phyloP scores from a whole-genome alignment of 345 rosid genomes.

The Sonneratia alba region DNA sequence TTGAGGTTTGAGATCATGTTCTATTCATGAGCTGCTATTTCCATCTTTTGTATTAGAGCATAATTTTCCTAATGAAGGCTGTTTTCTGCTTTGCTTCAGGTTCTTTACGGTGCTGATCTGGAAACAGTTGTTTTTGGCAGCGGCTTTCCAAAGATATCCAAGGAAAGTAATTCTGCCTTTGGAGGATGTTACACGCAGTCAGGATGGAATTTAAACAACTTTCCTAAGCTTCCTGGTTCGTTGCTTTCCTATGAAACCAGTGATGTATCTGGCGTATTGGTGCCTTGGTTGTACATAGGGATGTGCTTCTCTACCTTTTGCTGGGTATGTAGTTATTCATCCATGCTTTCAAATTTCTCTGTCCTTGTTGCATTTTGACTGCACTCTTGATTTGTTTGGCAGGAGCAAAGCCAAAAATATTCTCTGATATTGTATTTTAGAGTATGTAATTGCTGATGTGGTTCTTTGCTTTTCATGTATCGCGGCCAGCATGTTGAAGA shows the following conservation, averaged over 20 bases:
- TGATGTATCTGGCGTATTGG: conserved; percentile 95
- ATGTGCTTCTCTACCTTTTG: conserved; percentile 99
- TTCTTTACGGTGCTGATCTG: conserved; percentile 95
- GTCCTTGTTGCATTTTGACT: background rate
- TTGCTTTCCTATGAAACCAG: conserved; percentile 75
- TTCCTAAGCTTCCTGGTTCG: conserved; percentile 88
- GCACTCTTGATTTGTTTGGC: background rate
- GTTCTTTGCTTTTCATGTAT: conserved; percentile 13
- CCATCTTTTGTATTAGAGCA: background rate
- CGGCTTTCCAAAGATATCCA: conserved; percentile 66
- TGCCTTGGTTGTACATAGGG: conserved; percentile 96
- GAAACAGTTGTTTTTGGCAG: conserved; percentile 96
- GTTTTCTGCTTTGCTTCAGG: conserved; percentile 32
- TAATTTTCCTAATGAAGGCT: background rate
- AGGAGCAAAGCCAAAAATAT: background rate
- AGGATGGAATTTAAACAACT: conserved; percentile 98
- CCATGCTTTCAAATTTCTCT: background rate
- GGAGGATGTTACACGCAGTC: conserved; percentile 58
- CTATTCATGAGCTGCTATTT: background rate
- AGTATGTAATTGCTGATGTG: conserved; percentile 12
- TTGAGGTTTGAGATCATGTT: conserved; percentile 45
- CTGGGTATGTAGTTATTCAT: conserved; percentile 54
- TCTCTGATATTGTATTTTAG: conserved; percentile 1
- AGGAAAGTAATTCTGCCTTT: conserved; percentile 29
- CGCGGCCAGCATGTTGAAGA: conserved; percentile 88